phyloP scores from a whole-genome alignment of 106 monocot species.

The Hemerocallis citrina region DNA sequence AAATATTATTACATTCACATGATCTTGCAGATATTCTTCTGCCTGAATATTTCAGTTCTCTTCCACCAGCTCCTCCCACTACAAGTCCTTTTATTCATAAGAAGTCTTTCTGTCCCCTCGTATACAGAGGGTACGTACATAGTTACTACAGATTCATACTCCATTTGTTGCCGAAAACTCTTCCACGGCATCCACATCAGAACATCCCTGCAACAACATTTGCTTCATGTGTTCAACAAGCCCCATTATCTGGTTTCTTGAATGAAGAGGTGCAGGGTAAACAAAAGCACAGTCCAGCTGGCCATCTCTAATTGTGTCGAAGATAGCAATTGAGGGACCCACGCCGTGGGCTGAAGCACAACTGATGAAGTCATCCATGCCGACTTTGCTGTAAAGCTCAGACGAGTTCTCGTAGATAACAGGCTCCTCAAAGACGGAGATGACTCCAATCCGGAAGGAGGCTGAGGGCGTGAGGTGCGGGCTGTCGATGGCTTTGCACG shows the following conservation, averaged over 20 bases:
- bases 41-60: too few relatives aligned
- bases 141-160: too few relatives aligned
- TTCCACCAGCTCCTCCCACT: too few relatives aligned
- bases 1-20: too few relatives aligned
- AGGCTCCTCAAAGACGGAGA: slow-evolving; percentile 77
- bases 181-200: background rate
- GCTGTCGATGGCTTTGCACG: slow-evolving; percentile 83
- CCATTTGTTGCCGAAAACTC: too few relatives aligned
- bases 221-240: slow-evolving; percentile 50
- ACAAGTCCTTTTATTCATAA: too few relatives aligned
- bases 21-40: too few relatives aligned
- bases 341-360: slow-evolving; percentile 77
- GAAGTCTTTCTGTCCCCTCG: too few relatives aligned
- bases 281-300: slow-evolving; percentile 43
- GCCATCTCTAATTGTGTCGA: slow-evolving; percentile 66
- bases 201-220: slow-evolving; percentile 29
- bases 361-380: slow-evolving; percentile 54
- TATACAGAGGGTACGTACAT: too few relatives aligned
- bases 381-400: slow-evolving; percentile 15
- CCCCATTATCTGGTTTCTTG: slow-evolving; percentile 50
- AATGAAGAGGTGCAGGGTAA: slow-evolving; percentile 87
- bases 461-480: slow-evolving; percentile 63
- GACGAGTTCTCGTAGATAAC: slow-evolving; percentile 18
- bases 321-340: slow-evolving; percentile 64
- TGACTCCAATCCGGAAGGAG: slow-evolving; percentile 55